Evolutionary conservation across 495 filamentous ascomycete species (phyloP).

Genomic region (Penicillium desertorum): DNA sequence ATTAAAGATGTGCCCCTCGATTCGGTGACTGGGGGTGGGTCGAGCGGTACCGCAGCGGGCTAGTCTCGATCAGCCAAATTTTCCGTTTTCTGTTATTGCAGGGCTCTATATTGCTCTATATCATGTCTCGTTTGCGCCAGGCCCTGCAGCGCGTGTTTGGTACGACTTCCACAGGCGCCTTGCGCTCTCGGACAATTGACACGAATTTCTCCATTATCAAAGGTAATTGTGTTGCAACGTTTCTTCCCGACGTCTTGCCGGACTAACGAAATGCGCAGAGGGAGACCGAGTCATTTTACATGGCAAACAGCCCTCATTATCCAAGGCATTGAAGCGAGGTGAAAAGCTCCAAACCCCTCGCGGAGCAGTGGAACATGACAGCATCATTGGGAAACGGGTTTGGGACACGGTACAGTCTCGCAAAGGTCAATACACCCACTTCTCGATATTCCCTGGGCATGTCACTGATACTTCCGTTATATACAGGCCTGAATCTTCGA

Average conservation of each 20-base stretch:
- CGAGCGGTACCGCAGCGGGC: conserved; percentile 18
- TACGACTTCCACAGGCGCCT: conserved; percentile 15
- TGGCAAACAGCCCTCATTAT: conserved; percentile 49
- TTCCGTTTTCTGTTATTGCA: conserved; percentile 13
- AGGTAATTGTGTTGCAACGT: conserved; percentile 26
- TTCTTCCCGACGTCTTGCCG: not conserved
- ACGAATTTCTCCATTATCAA: conserved; percentile 44
- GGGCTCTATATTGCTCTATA: not conserved
- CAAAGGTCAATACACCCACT: conserved; percentile 36
- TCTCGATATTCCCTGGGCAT: not conserved
- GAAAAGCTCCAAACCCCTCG: conserved; percentile 47
- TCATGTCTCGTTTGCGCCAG: conserved; percentile 44
- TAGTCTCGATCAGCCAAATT: conserved; percentile 17
- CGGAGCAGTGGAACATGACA: conserved; percentile 55
- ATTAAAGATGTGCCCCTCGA: conserved; percentile 20
- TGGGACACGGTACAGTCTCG: conserved; percentile 55
- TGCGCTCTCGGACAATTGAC: conserved; percentile 35
- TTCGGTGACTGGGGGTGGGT: conserved; percentile 16
- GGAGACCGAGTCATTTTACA: conserved; percentile 60
- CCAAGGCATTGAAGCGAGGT: conserved; percentile 47
- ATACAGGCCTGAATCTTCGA: conserved; percentile 44
- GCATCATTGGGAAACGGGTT: conserved; percentile 62
- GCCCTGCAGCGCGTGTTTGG: conserved; percentile 40
- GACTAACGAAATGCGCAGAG: conserved; percentile 37
- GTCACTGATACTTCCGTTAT: conserved; percentile 6